Base-by-base conservation (phyloP, 1,284 basidiomycete species). In the Coniferiporia sulphurascens region DNA sequence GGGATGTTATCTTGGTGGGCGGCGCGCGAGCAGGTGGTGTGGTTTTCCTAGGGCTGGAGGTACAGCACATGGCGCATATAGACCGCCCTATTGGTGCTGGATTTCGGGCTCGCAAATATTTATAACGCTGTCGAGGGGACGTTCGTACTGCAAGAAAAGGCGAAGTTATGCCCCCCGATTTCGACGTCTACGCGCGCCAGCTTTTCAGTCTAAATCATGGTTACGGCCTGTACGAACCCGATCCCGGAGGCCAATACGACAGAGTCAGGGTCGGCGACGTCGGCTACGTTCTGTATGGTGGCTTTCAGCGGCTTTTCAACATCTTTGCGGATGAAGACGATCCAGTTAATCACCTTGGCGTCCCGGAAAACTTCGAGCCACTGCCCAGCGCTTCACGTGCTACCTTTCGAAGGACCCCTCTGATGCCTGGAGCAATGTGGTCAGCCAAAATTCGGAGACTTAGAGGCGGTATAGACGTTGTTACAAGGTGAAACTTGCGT, bases 181-280 rank as follows among this genome's bases (percentile, higher is more conserved):
- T 27, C 27, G 41, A 43, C n/a, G n/a, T 43, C 41, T 43, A 43
- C 41, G 41, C 41, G 10, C 41, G 7, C 10, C 41, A 43, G n/a
- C 10, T 43, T 3, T 43, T 13, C 41, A 13, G 12, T 3, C 10
- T 43, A n/a, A 43, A 43, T 13, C 10, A n/a, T 12, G 41, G 41
- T 7, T n/a, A 13, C n/a, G 41, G 41, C 41, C 41, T 56, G 2
- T 49, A 49, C 15, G 55, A 56, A 34, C 55, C 55, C n/a, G 35
- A 56, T 22, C 55, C 55, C 7, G 55, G 46, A 10, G 55, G 45
- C 55, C 15, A 48, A 15, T 56, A 32, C 35, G 55, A 56, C 36
- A 48, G 48, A n/a, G 55, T 56, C 32, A 21, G 55, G 15, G 44
- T 56, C 2, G 55, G 55, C 6, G 55, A 56, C 43, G 45, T 56